Evolutionary conservation across 805 yeast genomes (phyloP), one percentile per base, ranked within the genome.

Genomic region (Grigorovia humatica): DNA sequence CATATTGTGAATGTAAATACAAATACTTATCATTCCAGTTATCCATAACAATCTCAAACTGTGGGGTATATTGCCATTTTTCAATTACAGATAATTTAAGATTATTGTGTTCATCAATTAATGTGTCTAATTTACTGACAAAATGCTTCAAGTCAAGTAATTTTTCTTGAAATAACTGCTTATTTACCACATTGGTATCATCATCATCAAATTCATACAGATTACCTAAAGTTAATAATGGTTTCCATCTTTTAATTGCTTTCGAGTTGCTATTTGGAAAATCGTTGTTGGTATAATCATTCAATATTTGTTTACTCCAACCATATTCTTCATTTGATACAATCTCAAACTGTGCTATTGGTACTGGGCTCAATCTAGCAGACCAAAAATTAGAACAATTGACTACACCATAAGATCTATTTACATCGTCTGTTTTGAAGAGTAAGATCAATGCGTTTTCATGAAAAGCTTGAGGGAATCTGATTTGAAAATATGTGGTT

Each of bases 311-410:
- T 5, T 55, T 49, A 47, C 74, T 67, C 96, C 96, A 88, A 2
- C 96, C 96, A 63, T 80, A 88, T 63, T 89, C 95, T 53, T 82
- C 77, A 50, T 73, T 77, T 6, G 91, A 82, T 1, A 88, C 81
- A 35, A 86, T 74, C 55, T 84, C 81, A 51, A 81, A 83, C 59
- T 82, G 85, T 0, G 81, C 54, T 35, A 72, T 74, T 2, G 96
- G 96, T 19, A 87, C 82, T 15, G 89, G 83, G 7, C 95, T 83
- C 41, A 85, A 77, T 57, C 93, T 77, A 1, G 91, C 86, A 2
- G 95, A 87, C 96, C 96, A 89, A 64, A 86, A 89, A 66, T 88
- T 89, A 67, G 93, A 82, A 5, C 91, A 80, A 57, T 83, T 78
- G 17, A 85, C 80, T 66, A 79, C 87, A 61, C 81, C 85, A 44